Evolutionary conservation across 2,329 filamentous ascomycete genomes (phyloP), one percentile per base, ranked within the genome.

Genomic region (Epichloe sibirici): DNA sequence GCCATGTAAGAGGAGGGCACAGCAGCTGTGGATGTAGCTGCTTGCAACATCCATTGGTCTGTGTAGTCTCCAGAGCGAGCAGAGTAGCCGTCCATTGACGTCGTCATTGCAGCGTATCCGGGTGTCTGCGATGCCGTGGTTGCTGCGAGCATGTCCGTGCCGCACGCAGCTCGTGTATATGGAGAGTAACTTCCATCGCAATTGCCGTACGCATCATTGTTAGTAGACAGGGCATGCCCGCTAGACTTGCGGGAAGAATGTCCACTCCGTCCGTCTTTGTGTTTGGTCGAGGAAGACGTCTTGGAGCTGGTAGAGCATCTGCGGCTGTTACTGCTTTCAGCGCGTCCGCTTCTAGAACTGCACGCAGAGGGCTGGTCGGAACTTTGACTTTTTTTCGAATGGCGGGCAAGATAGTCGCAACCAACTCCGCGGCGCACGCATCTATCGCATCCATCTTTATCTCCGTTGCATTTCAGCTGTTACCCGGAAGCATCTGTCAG

Each of bases 401-500:
- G 59, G 53, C 66, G 65, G 43, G 63, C 62, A 17, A 63, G 67
- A 39, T 70, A 70, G 47, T 67, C 65, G 56, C 68, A 70, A 23
- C 51, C 46, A 45, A 67, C 59, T 7, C 61, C 57, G 39, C 62
- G 62, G 28, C 58, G 55, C 34, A 61, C 52, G 55, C 68, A 70
- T 15, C 67, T 59, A 38, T 69, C 63, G 51, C 68, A 70, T 34
- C 68, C 68, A 34, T 63, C 60, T 56, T 66, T 69, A 45, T 69
- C 66, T 38, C 68, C 68, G 51, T 64, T 69, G 53, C 68, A 70
- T 51, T 64, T 66, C 48, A 69, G 60, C 68, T 70, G 23, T 17
- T 9, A 46, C 11, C 7, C 15, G 35, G 7, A 21, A 34, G 28
- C 9, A 40, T 35, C 5, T 34, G 13, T 49, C 17, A 49, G 48